Evolutionary conservation across 495 filamentous ascomycete species (phyloP), one percentile per base, ranked within the genome.

Genomic region (Xylaria curta): DNA sequence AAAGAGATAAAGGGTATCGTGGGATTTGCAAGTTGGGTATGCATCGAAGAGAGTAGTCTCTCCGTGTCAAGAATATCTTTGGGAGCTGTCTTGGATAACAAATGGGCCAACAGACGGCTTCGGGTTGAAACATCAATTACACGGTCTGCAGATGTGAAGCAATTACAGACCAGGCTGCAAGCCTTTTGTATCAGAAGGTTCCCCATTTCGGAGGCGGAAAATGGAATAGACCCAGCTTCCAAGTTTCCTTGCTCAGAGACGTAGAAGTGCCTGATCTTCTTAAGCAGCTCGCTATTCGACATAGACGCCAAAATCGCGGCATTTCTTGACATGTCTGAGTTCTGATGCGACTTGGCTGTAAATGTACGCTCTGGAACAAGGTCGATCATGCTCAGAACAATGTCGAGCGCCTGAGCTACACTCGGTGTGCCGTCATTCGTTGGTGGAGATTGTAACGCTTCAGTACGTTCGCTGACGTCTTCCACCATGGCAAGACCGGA

Each of bases 331-430:
- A 74, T 73, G 26, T 74, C 68, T 21, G 76, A 44, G 72, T 75
- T 78, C 42, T 73, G 68, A 49, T 69, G 74, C 15, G 76, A 73
- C 47, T 73, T 72, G n/a, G 72, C 79, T 40, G 85, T 83, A 74
- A 97, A 95, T 12, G 89, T 88, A 69, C 91, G 84, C 69, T 92
- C 90, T 17, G 92, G 93, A 17, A 94, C 84, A 26, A 95, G 80
- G 5, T 91, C 88, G 47, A 92, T 80, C 44, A 93, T 74, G 63
- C 85, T 83, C 33, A 82, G 80, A 1, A 84, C 85, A 67, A 91
- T 85, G 31, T 81, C 82, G 49, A 92, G 81, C 1, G 85, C 87
- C 56, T 83, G 79, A 21, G 74, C 77, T 36, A 74, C 71, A 31
- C 84, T 47, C 12, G 71, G 63, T 12, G 60, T 31, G 31, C 62